Evolutionary conservation across 805 yeast species (phyloP), one percentile per base, ranked within the genome.

Genomic region (Candida palmyrensis): DNA sequence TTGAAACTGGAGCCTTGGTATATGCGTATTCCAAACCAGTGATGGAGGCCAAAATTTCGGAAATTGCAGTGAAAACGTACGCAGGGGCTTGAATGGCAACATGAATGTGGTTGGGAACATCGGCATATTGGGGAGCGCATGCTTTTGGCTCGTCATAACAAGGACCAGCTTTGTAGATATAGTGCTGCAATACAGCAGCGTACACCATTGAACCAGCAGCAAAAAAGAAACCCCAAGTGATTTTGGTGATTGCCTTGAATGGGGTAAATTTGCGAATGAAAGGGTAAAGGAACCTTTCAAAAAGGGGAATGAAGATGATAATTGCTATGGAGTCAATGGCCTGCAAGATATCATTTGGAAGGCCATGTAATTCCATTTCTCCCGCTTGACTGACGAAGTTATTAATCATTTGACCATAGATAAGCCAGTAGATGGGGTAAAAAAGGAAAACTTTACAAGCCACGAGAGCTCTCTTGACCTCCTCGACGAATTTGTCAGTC

Each of bases 11-110:
- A 5, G 92, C 90, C 62, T 83, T 80, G 18, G 88, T 77, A 62
- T 81, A 84, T 13, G 94, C 94, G 51, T 81, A 82, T 62, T 84
- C 92, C 45, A 81, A 72, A 47, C 90, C 92, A 15, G 92, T 82
- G 47, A 82, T 75, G 33, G 84, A 79, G 20, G 89, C 88, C 45
- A 84, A 73, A 43, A 83, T 82, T 58, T 84, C 94, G 12, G 88
- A 75, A 34, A 81, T 53, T 9, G 84, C 90, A 56, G 81, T 77
- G 42, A 84, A 60, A 27, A 81, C 70, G 57, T 83, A 84, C 3
- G 87, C 82, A 12, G 82, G 82, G n/a, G 64, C 66, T 61, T 82
- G 89, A 40, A 77, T 65, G 43, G 84, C 85, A 43, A 84, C 77
- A 53, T 80, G 82, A 30, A 81, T 65, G 33, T 67, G 55, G 50